Conservation (phyloP, 768 basidiomycete genomes). For the Xerocomellus dryophilus region DNA sequence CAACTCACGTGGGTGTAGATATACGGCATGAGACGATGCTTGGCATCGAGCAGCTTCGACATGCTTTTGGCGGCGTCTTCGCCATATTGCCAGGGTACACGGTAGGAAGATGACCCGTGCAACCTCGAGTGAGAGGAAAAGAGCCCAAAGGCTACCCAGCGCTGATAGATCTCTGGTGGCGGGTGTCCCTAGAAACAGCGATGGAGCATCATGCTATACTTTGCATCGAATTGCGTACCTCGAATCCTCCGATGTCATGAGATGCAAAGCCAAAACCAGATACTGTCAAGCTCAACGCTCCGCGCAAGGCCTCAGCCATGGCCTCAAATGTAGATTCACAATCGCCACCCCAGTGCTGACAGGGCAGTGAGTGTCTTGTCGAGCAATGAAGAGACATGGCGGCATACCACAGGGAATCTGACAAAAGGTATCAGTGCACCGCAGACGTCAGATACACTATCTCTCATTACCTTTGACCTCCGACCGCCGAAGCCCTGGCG, state of each 20-base stretch:
- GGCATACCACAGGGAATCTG: slow-evolving; percentile 18
- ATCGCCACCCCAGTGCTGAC: slow-evolving; percentile 68
- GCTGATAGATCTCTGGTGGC: slow-evolving; percentile 64
- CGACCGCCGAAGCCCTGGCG: slow-evolving; percentile 63
- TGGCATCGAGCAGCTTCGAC: slow-evolving; percentile 58
- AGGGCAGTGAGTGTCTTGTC: slow-evolving; percentile 21
- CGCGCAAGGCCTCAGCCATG: slow-evolving; percentile 72
- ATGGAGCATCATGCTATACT: not conserved
- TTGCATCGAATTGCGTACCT: slow-evolving; percentile 36
- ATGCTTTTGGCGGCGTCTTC: slow-evolving; percentile 64
- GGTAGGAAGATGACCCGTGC: slow-evolving; percentile 70
- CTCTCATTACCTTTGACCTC: slow-evolving; percentile 55
- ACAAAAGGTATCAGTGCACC: slow-evolving; percentile 1
- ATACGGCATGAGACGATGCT: slow-evolving; percentile 75
- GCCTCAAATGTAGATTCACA: slow-evolving; percentile 76
- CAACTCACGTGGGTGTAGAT: slow-evolving; percentile 51
- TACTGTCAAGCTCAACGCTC: slow-evolving; percentile 58
- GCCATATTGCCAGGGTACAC: slow-evolving; percentile 76
- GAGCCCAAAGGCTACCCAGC: slow-evolving; percentile 74
- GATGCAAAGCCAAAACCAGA: slow-evolving; percentile 73
- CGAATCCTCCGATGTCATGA: slow-evolving; percentile 78
- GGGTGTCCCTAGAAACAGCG: slow-evolving; percentile 50
- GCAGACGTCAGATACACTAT: not conserved
- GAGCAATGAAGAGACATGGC: not conserved
- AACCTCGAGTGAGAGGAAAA: slow-evolving; percentile 75